Conservation (phyloP, 192 early-diverging fungal species). For the Coemansia javaensis region DNA sequence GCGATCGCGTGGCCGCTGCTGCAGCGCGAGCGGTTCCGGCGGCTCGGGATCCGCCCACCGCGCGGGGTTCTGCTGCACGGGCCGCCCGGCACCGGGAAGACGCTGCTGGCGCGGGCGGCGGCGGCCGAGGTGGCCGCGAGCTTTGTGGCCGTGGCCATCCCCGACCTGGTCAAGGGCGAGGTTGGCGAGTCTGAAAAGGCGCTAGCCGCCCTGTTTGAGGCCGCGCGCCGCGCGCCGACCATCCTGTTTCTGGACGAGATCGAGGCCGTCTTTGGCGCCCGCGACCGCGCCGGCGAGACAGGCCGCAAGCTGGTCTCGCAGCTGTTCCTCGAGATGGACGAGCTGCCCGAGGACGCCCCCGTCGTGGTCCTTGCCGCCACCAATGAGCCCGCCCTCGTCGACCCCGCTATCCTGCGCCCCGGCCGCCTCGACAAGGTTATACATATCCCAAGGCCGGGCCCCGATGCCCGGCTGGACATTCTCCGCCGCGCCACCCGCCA, state of each 20-base stretch:
- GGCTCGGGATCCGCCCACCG: slow-evolving; percentile 67
- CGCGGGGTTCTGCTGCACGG: slow-evolving; percentile 82
- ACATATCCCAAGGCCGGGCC: slow-evolving; percentile 61
- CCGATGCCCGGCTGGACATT: slow-evolving; percentile 59
- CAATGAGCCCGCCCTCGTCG: slow-evolving; percentile 73
- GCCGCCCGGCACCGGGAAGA: slow-evolving; percentile 92
- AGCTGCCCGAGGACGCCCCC: slow-evolving; percentile 44
- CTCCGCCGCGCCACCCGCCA: slow-evolving; percentile 46
- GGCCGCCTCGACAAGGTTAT: slow-evolving; percentile 80
- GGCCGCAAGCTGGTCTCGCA: slow-evolving; percentile 75
- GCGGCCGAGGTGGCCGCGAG: slow-evolving; percentile 73
- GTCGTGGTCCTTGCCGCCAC: slow-evolving; percentile 85
- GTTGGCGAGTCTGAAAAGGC: slow-evolving; percentile 95
- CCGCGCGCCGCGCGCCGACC: slow-evolving; percentile 67
- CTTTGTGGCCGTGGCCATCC: slow-evolving; percentile 75
- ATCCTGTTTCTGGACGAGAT: slow-evolving; percentile 94
- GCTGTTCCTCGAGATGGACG: slow-evolving; percentile 75
- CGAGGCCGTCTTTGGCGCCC: slow-evolving; percentile 77
- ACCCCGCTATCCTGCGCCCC: slow-evolving; percentile 70
- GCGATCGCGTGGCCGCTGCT: slow-evolving; percentile 74
- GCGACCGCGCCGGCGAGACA: slow-evolving; percentile 63
- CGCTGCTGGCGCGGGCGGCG: slow-evolving; percentile 78
- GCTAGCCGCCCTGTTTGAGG: slow-evolving; percentile 65
- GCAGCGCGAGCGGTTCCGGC: slow-evolving; percentile 57
- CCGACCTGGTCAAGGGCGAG: slow-evolving; percentile 83